Base-by-base conservation (phyloP, 768 basidiomycete species). In the Kwoniella pini region DNA sequence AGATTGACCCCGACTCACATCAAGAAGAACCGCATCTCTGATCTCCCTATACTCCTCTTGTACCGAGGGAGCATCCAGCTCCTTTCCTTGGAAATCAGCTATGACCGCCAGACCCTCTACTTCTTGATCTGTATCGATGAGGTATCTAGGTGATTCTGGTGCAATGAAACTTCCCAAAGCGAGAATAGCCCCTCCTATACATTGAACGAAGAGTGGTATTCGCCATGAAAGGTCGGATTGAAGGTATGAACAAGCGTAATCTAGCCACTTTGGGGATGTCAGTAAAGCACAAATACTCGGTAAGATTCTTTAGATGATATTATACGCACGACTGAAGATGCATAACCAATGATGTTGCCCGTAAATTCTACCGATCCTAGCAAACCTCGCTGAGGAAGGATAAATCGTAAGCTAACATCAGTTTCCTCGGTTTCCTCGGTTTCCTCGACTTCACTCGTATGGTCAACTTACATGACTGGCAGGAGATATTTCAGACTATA, bases 331-430 rank as follows among this genome's bases (percentile, higher is more conserved):
- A 95, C 91, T 17, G 89, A 92, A 49, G 85, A 84, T 10, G 91
- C 88, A 75, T 97, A 97, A 52, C 94, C 94, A 45, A 90, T 80
- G 69, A 96, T 87, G 73, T 95, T 95, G 63, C 88, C 88, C 2
- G 93, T 94, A 75, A 96, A 96, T 72, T 96, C 93, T 84, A 96
- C 91, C 71, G 91, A 93, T 1, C 92, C 94, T 40, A 96, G 81
- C 40, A 89, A 87, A 48, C 94, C 94, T 67, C 94, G 85, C 87
- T 94, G 69, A n/a, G n/a, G n/a, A n/a, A n/a, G n/a, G n/a, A n/a
- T n/a, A n/a, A n/a, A n/a, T n/a, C n/a, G n/a, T n/a, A n/a, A n/a
- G n/a, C n/a, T n/a, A n/a, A n/a, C n/a, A n/a, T n/a, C n/a, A n/a
- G n/a, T n/a, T n/a, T n/a, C n/a, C n/a, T n/a, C n/a, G n/a, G n/a